These are phyloP conservation scores for Cryptococcus sp. DNA, from an alignment of 1,284 basidiomycete genomes.

Conservation along the genomic window DNA sequence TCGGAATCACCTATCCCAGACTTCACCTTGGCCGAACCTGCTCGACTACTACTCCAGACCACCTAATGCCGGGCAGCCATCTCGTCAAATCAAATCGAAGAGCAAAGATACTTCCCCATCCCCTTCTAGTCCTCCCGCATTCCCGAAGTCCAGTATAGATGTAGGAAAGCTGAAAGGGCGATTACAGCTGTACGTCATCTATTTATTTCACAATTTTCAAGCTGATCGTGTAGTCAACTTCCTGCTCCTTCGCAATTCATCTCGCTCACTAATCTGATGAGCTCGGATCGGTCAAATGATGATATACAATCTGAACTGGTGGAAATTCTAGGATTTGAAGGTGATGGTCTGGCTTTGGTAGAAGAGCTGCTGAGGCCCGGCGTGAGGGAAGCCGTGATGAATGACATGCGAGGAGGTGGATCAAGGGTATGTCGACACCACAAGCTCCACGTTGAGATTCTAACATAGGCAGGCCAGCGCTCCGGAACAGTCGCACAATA, in stretches of 20 bases:
- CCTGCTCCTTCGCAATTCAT: conserved; percentile 22
- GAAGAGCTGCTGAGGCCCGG: conserved; percentile 36
- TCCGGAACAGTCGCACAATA: conserved; percentile 17
- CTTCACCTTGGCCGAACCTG: conserved; percentile 3
- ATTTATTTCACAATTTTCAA: background rate
- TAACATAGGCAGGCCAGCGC: no score
- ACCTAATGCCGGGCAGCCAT: background rate
- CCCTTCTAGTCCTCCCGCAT: background rate
- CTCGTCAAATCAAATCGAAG: background rate
- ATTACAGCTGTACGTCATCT: conserved; percentile 4
- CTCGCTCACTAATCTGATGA: conserved; percentile 35
- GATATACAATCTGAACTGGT: conserved; percentile 72
- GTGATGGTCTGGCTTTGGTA: conserved; percentile 49
- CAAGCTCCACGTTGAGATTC: no score
- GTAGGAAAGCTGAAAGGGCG: conserved; percentile 1
- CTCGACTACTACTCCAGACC: conserved; percentile 1
- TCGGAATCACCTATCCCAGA: background rate
- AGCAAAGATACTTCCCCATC: no score
- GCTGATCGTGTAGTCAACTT: conserved; percentile 21
- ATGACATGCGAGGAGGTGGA: background rate
- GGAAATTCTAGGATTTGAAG: conserved; percentile 82
- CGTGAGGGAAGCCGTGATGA: conserved; percentile 22
- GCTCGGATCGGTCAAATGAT: conserved; percentile 52
- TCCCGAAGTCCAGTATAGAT: background rate
- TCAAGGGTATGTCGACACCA: background rate